These are phyloP conservation scores for Kentomonas sorsogonicus DNA, from an alignment of 208 protist species.

Conservation along the genomic window DNA sequence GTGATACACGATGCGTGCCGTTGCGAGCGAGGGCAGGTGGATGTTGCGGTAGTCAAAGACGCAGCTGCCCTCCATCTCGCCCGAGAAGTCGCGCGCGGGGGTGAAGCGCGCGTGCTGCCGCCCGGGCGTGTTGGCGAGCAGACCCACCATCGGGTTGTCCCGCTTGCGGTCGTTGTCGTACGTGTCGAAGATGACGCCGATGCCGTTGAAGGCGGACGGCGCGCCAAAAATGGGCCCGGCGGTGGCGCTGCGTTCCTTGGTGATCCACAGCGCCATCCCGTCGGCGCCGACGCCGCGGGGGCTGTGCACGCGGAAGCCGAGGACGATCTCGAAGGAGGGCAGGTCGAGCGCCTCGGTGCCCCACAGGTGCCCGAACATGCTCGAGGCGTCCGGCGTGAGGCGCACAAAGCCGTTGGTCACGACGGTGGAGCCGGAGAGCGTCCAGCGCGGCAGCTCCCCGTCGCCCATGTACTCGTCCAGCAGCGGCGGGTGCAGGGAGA, in stretches of 20 bases:
- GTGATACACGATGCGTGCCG: slow-evolving; percentile 51
- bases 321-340: slow-evolving; percentile 69
- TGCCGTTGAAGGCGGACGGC: slow-evolving; percentile 54
- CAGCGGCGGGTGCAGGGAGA: slow-evolving; percentile 71
- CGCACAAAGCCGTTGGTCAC: slow-evolving; percentile 81
- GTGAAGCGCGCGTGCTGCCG: slow-evolving; percentile 17
- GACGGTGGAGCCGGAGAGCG: slow-evolving; percentile 60
- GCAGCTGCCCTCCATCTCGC: slow-evolving; percentile 44
- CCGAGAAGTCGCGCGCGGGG: slow-evolving; percentile 53
- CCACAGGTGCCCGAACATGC: slow-evolving; percentile 64
- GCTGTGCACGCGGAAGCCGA: slow-evolving; percentile 68
- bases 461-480: slow-evolving; percentile 60
- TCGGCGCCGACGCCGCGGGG: slow-evolving; percentile 40
- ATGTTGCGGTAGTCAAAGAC: slow-evolving; percentile 46
- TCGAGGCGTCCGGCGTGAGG: slow-evolving; percentile 53
- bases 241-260: slow-evolving; percentile 15
- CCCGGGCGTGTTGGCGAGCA: slow-evolving; percentile 31
- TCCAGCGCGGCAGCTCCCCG: slow-evolving; percentile 73
- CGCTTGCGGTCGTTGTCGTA: slow-evolving; percentile 83
- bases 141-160: slow-evolving; percentile 73
- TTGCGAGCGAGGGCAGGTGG: slow-evolving; percentile 20
- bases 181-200: slow-evolving; percentile 83
- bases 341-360: slow-evolving; percentile 74
- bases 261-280: slow-evolving; percentile 80
- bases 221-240: slow-evolving; percentile 67